Conservation (phyloP, 352 stramenopile species). For the Globisporangium perplexum region DNA sequence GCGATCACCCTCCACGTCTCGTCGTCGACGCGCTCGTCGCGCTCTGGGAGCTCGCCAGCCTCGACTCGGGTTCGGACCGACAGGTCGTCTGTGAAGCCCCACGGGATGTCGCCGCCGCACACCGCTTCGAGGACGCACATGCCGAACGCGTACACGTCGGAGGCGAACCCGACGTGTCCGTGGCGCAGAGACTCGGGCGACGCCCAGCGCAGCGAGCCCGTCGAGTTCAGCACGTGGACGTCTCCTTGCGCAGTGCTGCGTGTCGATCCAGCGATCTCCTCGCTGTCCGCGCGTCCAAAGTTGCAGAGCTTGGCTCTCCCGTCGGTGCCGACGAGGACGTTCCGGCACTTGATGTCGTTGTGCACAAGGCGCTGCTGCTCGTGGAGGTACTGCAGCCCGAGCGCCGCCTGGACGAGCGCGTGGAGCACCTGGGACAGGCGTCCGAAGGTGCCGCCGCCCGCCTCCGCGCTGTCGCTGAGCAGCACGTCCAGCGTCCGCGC, state of each 20-base stretch:
- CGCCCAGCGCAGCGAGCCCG: conserved; percentile 40
- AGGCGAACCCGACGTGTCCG: conserved; percentile 4
- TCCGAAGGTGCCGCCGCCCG: background rate
- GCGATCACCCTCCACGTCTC: conserved; percentile 38
- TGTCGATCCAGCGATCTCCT: background rate
- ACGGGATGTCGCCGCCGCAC: conserved; percentile 45
- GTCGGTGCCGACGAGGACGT: conserved; percentile 56
- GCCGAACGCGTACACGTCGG: conserved; percentile 62
- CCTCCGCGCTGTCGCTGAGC: conserved; percentile 18
- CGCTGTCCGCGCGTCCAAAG: conserved; percentile 6
- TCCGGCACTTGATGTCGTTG: conserved; percentile 44
- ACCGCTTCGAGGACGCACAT: conserved; percentile 62
- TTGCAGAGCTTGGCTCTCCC: conserved; percentile 50
- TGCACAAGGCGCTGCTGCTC: conserved; percentile 32
- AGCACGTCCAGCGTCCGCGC: conserved; percentile 56
- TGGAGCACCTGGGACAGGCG: conserved; percentile 15
- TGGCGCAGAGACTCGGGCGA: conserved; percentile 35
- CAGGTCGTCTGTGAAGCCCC: conserved; percentile 42
- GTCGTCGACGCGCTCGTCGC: conserved; percentile 31
- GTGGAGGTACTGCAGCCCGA: conserved; percentile 51
- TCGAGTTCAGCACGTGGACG: background rate
- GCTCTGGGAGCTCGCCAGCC: conserved; percentile 31
- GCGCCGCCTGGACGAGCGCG: conserved; percentile 40
- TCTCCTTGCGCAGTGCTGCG: background rate
- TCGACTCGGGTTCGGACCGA: conserved; percentile 34